Evolutionary conservation across 2,329 filamentous ascomycete genomes (phyloP), one percentile per base, ranked within the genome.

Genomic region (Gnomoniopsis smithogilvyi): DNA sequence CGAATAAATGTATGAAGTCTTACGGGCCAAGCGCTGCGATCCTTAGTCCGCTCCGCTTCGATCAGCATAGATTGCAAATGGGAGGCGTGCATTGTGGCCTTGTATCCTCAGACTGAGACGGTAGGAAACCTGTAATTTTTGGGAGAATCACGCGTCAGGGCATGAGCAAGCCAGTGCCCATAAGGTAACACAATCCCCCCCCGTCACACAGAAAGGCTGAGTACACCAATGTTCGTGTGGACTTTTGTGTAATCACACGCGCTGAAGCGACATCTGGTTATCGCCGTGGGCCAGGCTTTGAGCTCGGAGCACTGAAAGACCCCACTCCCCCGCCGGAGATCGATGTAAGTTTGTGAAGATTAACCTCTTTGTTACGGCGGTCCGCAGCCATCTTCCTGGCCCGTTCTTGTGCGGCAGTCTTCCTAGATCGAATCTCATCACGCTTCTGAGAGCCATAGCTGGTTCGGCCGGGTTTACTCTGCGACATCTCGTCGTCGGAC

Each of bases 311-410:
- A 21, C 64, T 64, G 36, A 63, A 61, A 34, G 65, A 64, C 45
- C 67, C 69, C 45, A 66, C 65, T 10, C 45, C 45, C 3, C 19
- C 45, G 4, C 65, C 77, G 60, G 87, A 90, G 50, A 91, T 84
- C 1, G 85, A 87, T 4, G 78, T 80, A 58, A 87, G 69, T 24
- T 78, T 78, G 67, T 88, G 88, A 58, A 91, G 73, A 62, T 87
- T 87, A 54, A 90, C 78, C 57, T 88, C 84, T 69, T 87, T 88
- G 70, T 85, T 85, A 66, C 83, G 81, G 48, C 85, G 77, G 68
- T 82, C 80, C 46, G 84, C 82, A 8, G 83, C 81, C 19, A 87
- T 71, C 64, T 84, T 77, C 63, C 75, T 73, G 14, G 75, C 72
- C 63, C 78, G 80, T 24, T 73, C 73, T 53, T 76, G 76, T 60